Percentiles rank a stretch among this genome's conserved stretches.
These are phyloP conservation scores for Fusarium irregulare DNA, from an alignment of 2,329 filamentous ascomycete species.

Conservation along the genomic window DNA sequence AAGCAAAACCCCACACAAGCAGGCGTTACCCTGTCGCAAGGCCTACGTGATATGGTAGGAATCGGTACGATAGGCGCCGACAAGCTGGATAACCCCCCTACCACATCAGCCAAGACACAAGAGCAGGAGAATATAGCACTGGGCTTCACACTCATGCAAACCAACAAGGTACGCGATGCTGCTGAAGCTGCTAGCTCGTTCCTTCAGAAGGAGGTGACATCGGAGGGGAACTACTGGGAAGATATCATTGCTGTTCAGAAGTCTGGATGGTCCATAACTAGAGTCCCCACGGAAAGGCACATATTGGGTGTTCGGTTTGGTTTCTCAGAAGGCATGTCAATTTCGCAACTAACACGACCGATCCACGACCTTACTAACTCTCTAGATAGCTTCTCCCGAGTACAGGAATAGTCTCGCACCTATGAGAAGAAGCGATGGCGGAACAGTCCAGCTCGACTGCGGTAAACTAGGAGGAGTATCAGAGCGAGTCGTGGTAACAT, in stretches of 20 bases:
- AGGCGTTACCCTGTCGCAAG: slow-evolving; percentile 74
- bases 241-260: slow-evolving; percentile 84
- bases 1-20: slow-evolving; percentile 81
- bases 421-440: slow-evolving; percentile 78
- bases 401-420: slow-evolving; percentile 81
- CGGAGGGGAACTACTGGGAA: slow-evolving; percentile 89
- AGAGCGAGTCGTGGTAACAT: slow-evolving; percentile 74
- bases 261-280: slow-evolving; percentile 86
- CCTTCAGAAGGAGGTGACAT: slow-evolving; percentile 79
- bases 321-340: slow-evolving; percentile 75
- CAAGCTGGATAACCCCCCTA: slow-evolving; percentile 69
- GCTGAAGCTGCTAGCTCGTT: slow-evolving; percentile 77
- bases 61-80: slow-evolving; percentile 79
- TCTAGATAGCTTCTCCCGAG: slow-evolving; percentile 60
- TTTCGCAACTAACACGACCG: background rate
- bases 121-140: slow-evolving; percentile 68
- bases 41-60: slow-evolving; percentile 76
- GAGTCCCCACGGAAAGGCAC: slow-evolving; percentile 77
- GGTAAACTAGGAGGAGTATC: slow-evolving; percentile 62
- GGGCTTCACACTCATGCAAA: slow-evolving; percentile 82
- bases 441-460: slow-evolving; percentile 79
- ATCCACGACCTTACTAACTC: slow-evolving; percentile 42
- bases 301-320: slow-evolving; percentile 89
- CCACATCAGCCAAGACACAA: slow-evolving; percentile 64
- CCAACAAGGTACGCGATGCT: slow-evolving; percentile 79